Evolutionary conservation across 805 yeast genomes (phyloP).

Genomic region (Wilhelminamyces savonicus): DNA sequence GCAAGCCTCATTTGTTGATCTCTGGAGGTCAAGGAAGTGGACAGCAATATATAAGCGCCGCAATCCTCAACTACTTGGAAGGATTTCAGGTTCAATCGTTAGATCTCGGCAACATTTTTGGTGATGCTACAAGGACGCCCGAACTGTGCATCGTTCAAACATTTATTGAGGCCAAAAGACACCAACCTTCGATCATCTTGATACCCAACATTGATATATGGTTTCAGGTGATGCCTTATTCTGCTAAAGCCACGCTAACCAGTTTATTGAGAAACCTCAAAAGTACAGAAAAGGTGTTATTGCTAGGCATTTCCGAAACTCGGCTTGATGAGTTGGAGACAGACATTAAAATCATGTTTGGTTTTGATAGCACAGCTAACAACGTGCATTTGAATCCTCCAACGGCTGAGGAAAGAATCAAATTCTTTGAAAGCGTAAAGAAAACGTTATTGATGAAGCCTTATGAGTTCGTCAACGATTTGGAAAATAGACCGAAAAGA

Average conservation of each 20-base stretch:
- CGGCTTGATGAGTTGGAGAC: constrained; percentile 32
- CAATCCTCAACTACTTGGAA: constrained; percentile 75
- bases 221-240: constrained; percentile 57
- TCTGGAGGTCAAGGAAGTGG: constrained; percentile 78
- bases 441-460: constrained; percentile 63
- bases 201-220: constrained; percentile 81
- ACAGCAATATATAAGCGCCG: constrained; percentile 78
- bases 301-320: constrained; percentile 68
- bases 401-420: constrained; percentile 36
- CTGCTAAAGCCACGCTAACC: constrained; percentile 66
- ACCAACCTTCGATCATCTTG: constrained; percentile 79
- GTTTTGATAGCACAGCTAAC: constrained; percentile 41
- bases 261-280: constrained; percentile 63
- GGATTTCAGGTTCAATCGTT: constrained; percentile 85
- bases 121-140: constrained; percentile 74
- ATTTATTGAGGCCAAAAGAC: constrained; percentile 81
- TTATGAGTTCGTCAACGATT: constrained; percentile 57
- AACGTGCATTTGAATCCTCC: constrained; percentile 43
- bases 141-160: constrained; percentile 81
- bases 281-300: constrained; percentile 65
- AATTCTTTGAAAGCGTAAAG: constrained; percentile 52
- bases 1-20: constrained; percentile 74
- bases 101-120: constrained; percentile 70
- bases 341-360: constrained; percentile 53
- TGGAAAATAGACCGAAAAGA: constrained; percentile 49